Conservation (phyloP, 306 rosid species). For the Fragaria nilgerrensis region DNA sequence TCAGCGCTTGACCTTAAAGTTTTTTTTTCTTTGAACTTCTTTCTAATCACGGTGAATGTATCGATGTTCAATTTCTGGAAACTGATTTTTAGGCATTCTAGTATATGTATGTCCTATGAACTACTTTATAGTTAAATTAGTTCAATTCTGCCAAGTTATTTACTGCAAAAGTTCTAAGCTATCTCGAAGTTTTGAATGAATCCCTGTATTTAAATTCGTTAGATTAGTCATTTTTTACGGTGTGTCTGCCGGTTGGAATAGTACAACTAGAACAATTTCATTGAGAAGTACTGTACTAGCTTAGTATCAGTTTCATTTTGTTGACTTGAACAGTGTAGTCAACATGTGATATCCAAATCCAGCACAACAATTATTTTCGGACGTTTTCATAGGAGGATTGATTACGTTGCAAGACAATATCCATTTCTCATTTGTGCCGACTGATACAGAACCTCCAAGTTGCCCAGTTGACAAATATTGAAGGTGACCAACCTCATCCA, state of each 20-base stretch:
- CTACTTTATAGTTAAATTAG: too few species aligned
- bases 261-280: too few species aligned
- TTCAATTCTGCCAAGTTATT: neutral
- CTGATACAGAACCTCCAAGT: neutral
- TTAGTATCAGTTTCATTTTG: neutral
- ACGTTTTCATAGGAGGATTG: neutral
- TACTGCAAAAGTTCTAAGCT: too few species aligned
- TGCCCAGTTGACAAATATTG: neutral
- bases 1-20: neutral
- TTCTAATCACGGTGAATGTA: neutral
- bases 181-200: too few species aligned
- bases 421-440: neutral
- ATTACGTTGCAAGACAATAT: neutral
- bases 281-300: neutral
- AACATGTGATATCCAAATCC: neutral
- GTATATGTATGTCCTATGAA: too few species aligned
- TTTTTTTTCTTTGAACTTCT: too few species aligned
- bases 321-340: neutral
- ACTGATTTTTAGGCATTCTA: neutral
- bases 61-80: neutral
- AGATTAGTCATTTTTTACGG: neutral
- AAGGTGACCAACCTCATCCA: neutral
- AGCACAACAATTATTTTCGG: neutral
- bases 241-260: too few species aligned
- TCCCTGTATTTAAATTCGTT: too few species aligned